A percentile compares a stretch with the other conserved stretches of the same genome.
phyloP scores from a whole-genome alignment of 331 rosid species.

The Malus hybrid region DNA sequence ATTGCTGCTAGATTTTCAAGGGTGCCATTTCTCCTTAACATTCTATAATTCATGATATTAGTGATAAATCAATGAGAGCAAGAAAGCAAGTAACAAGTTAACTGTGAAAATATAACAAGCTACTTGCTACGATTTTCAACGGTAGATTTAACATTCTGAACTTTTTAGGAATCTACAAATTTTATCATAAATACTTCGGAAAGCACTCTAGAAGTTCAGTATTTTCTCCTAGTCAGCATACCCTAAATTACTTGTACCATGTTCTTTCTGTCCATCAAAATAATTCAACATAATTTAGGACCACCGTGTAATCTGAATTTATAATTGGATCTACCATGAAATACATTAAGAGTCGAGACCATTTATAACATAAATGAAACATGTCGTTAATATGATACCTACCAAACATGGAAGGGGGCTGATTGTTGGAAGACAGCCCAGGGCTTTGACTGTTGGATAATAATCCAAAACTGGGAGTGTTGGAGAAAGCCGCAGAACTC shows the following conservation, averaged over 20 bases:
- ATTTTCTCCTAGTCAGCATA: not conserved
- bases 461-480: slow-evolving; percentile 14
- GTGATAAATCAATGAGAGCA: not conserved
- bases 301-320: not conserved
- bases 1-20: not conserved
- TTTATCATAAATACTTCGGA: not conserved
- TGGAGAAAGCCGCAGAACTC: slow-evolving; percentile 8
- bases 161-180: not conserved
- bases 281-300: not conserved
- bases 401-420: slow-evolving; percentile 52
- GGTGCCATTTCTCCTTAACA: not conserved
- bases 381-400: slow-evolving; percentile 9
- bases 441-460: slow-evolving; percentile 30
- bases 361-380: not conserved
- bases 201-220: not conserved
- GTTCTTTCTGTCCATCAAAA: not conserved
- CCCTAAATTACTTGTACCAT: not conserved
- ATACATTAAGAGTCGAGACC: not conserved
- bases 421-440: slow-evolving; percentile 12
- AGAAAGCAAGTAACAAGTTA: not conserved
- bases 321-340: not conserved
- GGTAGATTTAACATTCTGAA: not conserved
- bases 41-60: not conserved
- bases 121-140: not conserved
- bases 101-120: not conserved